These are phyloP conservation scores for Aspergillus ustus DNA, from an alignment of 2,329 filamentous ascomycete species.

Conservation along the genomic window DNA sequence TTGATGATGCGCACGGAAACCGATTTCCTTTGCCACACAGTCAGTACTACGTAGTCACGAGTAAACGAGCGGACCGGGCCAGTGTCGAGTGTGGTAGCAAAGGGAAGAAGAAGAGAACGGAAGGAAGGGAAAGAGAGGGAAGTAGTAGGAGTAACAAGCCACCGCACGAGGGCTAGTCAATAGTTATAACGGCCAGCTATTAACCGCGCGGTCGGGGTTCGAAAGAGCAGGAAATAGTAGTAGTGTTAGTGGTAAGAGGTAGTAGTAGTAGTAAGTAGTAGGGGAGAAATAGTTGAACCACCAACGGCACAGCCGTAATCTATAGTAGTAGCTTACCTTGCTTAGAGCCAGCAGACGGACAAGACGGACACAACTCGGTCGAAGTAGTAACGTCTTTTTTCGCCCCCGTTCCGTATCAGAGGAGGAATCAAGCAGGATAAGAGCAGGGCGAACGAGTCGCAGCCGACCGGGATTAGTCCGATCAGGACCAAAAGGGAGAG, in stretches of 20 bases:
- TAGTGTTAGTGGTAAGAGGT: neutral
- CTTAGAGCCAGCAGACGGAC: neutral
- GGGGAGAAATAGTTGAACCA: neutral
- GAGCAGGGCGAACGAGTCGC: neutral
- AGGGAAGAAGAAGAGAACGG: neutral
- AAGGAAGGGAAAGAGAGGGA: neutral
- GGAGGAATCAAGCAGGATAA: neutral
- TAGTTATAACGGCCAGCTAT: neutral
- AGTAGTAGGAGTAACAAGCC: neutral
- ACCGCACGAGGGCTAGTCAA: neutral
- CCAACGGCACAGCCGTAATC: neutral
- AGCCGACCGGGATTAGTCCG: slow-evolving; percentile 13
- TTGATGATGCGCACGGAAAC: slow-evolving; percentile 20
- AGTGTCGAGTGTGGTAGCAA: neutral
- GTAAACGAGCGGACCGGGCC: neutral
- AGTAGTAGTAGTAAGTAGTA: neutral
- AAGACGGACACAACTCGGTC: neutral
- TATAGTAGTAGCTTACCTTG: neutral
- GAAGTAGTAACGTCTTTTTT: neutral
- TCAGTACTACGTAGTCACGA: neutral
- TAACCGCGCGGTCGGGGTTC: neutral
- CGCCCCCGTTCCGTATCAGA: neutral
- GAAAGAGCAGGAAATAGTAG: neutral
- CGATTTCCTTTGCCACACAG: slow-evolving; percentile 7
- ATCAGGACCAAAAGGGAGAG: slow-evolving; percentile 3